phyloP scores from a whole-genome alignment of 2,329 filamentous ascomycete genomes.

The Alternaria sp. region DNA sequence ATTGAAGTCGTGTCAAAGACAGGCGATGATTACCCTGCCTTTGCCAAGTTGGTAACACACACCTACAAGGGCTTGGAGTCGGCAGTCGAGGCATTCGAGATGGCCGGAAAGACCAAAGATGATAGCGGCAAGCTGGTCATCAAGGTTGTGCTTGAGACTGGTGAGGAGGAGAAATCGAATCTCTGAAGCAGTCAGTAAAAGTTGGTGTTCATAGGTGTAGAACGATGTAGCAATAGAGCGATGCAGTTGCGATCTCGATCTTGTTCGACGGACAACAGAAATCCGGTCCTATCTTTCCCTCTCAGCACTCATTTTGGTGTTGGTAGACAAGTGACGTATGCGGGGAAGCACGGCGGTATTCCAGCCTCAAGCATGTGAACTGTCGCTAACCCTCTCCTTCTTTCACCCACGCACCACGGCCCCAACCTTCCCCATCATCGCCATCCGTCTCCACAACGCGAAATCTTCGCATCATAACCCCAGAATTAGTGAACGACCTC shows the following conservation, averaged over 20 bases:
- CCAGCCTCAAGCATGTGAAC: neutral
- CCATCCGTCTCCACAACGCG: neutral
- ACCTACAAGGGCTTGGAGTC: conserved; percentile 69
- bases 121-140: conserved; percentile 72
- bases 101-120: conserved; percentile 72
- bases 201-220: neutral
- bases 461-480: neutral
- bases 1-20: conserved; percentile 64
- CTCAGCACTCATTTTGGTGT: neutral
- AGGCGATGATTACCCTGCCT: conserved; percentile 61
- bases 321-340: conserved; percentile 7
- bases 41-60: conserved; percentile 77
- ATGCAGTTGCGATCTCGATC: neutral
- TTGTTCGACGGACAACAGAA: neutral
- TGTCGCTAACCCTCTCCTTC: neutral
- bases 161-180: conserved; percentile 36
- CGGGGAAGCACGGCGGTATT: conserved; percentile 5
- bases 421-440: neutral
- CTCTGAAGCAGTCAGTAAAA: conserved; percentile 6
- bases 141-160: conserved; percentile 68
- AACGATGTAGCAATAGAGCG: neutral
- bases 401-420: neutral
- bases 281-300: neutral
- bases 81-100: conserved; percentile 70
- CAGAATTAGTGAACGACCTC: neutral